Percentiles rank a stretch among this genome's conserved stretches.
Evolutionary conservation across 768 basidiomycete genomes (phyloP).

Genomic region (Russula sp.): DNA sequence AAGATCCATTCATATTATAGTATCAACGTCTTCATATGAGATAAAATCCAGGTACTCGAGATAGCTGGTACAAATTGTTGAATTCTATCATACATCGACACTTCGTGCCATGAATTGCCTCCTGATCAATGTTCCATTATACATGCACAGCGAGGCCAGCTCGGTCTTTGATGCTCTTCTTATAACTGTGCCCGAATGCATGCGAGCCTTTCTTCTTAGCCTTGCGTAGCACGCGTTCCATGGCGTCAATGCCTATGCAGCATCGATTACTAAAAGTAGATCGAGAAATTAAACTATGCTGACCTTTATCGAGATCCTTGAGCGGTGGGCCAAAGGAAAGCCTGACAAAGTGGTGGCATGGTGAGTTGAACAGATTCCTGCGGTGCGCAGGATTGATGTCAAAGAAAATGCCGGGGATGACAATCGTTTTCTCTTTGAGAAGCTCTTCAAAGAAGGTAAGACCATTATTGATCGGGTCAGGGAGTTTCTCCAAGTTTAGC

Average conservation of each 20-base stretch:
- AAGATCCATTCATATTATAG: neutral
- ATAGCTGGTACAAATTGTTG: neutral
- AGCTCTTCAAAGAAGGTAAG: slow-evolving; percentile 95
- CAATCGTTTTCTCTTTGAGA: slow-evolving; percentile 85
- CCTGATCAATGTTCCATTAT: neutral
- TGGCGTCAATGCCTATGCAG: slow-evolving; percentile 72
- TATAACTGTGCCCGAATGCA: slow-evolving; percentile 69
- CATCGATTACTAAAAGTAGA: neutral
- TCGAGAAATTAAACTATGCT: slow-evolving; percentile 12
- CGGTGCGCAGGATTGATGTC: slow-evolving; percentile 79
- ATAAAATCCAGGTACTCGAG: neutral
- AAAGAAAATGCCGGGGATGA: slow-evolving; percentile 90
- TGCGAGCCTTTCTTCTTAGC: slow-evolving; percentile 59
- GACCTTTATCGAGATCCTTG: slow-evolving; percentile 74
- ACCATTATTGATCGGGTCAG: slow-evolving; percentile 83
- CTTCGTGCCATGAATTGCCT: neutral
- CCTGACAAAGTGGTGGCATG: slow-evolving; percentile 87
- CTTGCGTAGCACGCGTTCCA: slow-evolving; percentile 70
- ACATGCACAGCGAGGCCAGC: slow-evolving; percentile 7
- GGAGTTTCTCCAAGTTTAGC: slow-evolving; percentile 79
- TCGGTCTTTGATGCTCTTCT: slow-evolving; percentile 48
- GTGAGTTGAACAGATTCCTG: slow-evolving; percentile 84
- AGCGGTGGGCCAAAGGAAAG: slow-evolving; percentile 84
- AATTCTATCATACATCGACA: neutral
- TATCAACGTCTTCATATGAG: neutral